phyloP scores from a whole-genome alignment of 257 asterid genomes.

The Przewalskia tangutica region DNA sequence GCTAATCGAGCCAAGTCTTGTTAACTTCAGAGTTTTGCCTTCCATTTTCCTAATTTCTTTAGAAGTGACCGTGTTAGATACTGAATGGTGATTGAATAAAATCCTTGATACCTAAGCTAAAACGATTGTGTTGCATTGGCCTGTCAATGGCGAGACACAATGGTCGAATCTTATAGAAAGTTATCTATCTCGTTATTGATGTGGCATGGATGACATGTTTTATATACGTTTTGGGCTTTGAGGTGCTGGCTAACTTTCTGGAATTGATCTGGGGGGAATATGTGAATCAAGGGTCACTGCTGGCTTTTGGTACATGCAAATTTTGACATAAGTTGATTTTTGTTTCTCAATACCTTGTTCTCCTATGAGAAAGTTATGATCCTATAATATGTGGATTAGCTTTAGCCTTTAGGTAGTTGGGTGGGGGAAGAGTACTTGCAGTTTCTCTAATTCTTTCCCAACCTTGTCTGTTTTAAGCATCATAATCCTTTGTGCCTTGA shows the following conservation, averaged over 20 bases:
- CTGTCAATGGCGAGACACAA: background rate
- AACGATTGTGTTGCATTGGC: background rate
- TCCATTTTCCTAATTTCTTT: background rate
- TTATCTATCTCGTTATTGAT: background rate
- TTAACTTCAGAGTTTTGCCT: background rate
- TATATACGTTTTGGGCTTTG: background rate
- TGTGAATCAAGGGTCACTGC: background rate
- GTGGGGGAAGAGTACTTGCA: background rate
- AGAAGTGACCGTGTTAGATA: background rate
- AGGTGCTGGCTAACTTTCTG: background rate
- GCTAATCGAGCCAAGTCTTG: background rate
- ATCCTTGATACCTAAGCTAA: background rate
- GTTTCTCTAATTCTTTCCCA: constrained; percentile 11
- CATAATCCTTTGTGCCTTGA: constrained; percentile 5
- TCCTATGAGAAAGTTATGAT: background rate
- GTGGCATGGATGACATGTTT: background rate
- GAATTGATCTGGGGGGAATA: background rate
- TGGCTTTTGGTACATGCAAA: background rate
- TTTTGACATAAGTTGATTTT: background rate
- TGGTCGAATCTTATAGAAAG: background rate
- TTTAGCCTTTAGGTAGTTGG: background rate
- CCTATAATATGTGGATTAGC: background rate
- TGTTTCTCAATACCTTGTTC: background rate
- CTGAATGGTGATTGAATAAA: background rate
- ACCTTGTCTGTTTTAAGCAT: constrained; percentile 9